phyloP scores from a whole-genome alignment of 2,329 filamentous ascomycete species.

The Cladosporium sp. region DNA sequence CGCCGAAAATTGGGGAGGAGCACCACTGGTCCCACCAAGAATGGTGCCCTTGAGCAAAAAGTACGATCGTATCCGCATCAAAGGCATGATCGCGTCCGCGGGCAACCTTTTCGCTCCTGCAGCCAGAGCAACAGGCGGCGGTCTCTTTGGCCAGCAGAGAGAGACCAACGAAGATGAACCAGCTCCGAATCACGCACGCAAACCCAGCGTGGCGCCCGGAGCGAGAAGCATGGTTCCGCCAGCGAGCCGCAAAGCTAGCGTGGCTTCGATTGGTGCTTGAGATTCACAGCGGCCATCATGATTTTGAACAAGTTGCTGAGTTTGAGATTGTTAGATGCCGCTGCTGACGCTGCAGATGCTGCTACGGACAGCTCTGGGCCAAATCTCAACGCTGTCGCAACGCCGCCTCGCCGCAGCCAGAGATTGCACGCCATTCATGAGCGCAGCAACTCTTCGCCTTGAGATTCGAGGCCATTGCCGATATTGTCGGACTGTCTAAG shows the following conservation, averaged over 20 bases:
- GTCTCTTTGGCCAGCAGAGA: conserved; percentile 8
- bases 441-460: too few species aligned
- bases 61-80: conserved; percentile 60
- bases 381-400: too few species aligned
- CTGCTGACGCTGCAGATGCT: too few species aligned
- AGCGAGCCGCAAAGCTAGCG: conserved; percentile 22
- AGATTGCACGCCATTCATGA: too few species aligned
- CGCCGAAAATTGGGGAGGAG: conserved; percentile 65
- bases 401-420: too few species aligned
- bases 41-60: conserved; percentile 49
- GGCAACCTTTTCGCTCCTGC: conserved; percentile 14
- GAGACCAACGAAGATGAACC: conserved; percentile 17
- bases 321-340: too few species aligned
- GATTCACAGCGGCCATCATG: neutral
- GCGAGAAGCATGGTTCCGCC: conserved; percentile 25
- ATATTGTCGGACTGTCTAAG: too few species aligned
- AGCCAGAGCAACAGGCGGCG: neutral
- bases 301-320: too few species aligned
- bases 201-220: conserved; percentile 20
- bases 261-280: conserved; percentile 13
- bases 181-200: conserved; percentile 19
- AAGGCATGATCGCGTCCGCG: conserved; percentile 58
- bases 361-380: too few species aligned
- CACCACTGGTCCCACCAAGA: conserved; percentile 66
- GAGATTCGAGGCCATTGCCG: too few species aligned